Evolutionary conservation across 805 yeast species (phyloP).

Genomic region (Wilhelminamyces savonicus): DNA sequence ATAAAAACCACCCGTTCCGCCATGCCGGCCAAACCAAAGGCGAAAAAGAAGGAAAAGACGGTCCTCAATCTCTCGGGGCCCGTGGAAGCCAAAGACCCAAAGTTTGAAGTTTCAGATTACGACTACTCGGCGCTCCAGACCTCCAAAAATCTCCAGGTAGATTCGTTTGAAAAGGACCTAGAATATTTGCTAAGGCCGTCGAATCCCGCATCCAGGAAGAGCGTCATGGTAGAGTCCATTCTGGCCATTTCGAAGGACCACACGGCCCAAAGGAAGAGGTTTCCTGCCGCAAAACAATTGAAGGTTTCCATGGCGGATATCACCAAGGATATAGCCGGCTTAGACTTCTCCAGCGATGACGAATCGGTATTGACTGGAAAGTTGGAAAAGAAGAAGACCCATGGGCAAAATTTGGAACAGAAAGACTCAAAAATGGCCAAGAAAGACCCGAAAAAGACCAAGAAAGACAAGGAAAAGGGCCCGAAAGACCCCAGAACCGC

Average conservation of each 20-base stretch:
- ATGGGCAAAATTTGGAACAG: neutral
- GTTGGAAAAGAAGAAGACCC: slow-evolving; percentile 1
- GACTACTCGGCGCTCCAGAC: slow-evolving; percentile 10
- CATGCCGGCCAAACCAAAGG: no score
- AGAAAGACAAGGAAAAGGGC: neutral
- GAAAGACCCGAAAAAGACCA: neutral
- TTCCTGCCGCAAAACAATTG: slow-evolving; percentile 1
- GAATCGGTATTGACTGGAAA: slow-evolving; percentile 9
- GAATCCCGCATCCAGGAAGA: no score
- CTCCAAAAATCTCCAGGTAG: slow-evolving; percentile 7
- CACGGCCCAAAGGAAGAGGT: no score
- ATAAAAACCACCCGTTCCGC: no score
- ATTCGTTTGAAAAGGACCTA: slow-evolving; percentile 26
- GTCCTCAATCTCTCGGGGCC: no score
- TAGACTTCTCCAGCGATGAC: slow-evolving; percentile 19
- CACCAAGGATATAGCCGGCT: slow-evolving; percentile 20
- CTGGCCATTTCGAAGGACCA: no score
- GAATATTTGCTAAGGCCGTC: slow-evolving; percentile 22
- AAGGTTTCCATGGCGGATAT: slow-evolving; percentile 14
- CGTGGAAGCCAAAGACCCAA: no score
- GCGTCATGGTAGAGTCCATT: no score
- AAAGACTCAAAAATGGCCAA: neutral
- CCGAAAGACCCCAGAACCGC: slow-evolving; percentile 1
- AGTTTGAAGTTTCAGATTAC: slow-evolving; percentile 10
- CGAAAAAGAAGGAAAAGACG: no score